phyloP scores from a whole-genome alignment of 257 asterid species.

The Ajuga chamaepitys region DNA sequence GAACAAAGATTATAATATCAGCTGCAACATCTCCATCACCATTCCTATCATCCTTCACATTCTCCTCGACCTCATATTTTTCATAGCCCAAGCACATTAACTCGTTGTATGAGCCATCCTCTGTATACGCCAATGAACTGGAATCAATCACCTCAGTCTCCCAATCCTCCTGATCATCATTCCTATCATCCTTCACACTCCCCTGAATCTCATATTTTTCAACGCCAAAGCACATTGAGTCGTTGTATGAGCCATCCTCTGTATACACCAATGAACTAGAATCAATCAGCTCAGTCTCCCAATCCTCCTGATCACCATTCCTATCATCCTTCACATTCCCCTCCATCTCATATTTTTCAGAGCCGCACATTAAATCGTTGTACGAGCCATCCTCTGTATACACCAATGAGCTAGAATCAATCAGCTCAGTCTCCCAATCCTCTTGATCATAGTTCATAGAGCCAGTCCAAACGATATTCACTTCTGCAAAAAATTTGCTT shows the following conservation, averaged over 20 bases:
- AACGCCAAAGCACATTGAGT: constrained; percentile 33
- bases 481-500: constrained; percentile 21
- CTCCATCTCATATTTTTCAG: constrained; percentile 34
- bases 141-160: constrained; percentile 19
- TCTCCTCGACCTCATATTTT: constrained; percentile 27
- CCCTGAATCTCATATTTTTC: constrained; percentile 35
- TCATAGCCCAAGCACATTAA: constrained; percentile 39
- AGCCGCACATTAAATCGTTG: constrained; percentile 32
- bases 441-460: constrained; percentile 28
- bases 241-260: constrained; percentile 25
- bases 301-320: constrained; percentile 23
- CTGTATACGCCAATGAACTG: constrained; percentile 8
- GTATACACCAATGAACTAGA: constrained; percentile 2
- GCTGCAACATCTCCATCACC: constrained; percentile 1
- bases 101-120: constrained; percentile 26
- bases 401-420: constrained; percentile 13
- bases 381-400: constrained; percentile 18
- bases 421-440: constrained; percentile 16
- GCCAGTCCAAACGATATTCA: constrained; percentile 33
- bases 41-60: constrained; percentile 5
- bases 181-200: constrained; percentile 7
- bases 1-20: constrained; percentile 50
- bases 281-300: constrained; percentile 18
- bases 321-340: constrained; percentile 8
- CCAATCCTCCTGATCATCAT: constrained; percentile 21